Percentiles rank a stretch among this genome's conserved stretches.
Conservation (phyloP, 352 stramenopile species). For the Globisporangium mamillatum region DNA sequence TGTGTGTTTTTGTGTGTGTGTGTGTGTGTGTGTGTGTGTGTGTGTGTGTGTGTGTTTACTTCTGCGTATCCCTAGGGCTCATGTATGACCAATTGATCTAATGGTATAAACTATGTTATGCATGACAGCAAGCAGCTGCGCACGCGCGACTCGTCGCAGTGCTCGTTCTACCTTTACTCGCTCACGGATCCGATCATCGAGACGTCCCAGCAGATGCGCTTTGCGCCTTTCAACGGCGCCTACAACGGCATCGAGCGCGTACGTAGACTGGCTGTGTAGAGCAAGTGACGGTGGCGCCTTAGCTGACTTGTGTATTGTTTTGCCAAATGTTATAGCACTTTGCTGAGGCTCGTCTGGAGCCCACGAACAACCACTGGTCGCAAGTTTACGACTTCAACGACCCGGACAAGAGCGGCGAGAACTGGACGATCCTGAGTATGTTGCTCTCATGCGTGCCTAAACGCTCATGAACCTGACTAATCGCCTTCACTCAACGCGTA, state of each 20-base stretch:
- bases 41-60: no score
- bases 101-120: neutral
- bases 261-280: neutral
- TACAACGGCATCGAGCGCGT: slow-evolving; percentile 71
- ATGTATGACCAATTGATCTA: neutral
- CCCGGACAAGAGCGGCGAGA: slow-evolving; percentile 67
- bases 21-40: slow-evolving; percentile 24
- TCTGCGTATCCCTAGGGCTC: no score
- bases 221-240: slow-evolving; percentile 88
- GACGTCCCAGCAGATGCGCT: slow-evolving; percentile 80
- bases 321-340: slow-evolving; percentile 51
- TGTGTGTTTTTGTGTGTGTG: no score
- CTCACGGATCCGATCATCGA: slow-evolving; percentile 93
- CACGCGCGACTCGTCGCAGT: slow-evolving; percentile 80
- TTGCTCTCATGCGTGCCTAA: neutral
- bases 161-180: slow-evolving; percentile 86
- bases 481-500: neutral
- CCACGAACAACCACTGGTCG: slow-evolving; percentile 89
- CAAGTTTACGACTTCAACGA: slow-evolving; percentile 93
- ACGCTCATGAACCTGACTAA: neutral
- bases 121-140: slow-evolving; percentile 83
- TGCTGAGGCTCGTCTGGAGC: slow-evolving; percentile 59
- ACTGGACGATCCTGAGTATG: slow-evolving; percentile 68
- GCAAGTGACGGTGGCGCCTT: neutral
- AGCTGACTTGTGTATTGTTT: neutral